These are phyloP conservation scores for Angomonas deanei DNA, from an alignment of 208 protist genomes.

Conservation along the genomic window DNA sequence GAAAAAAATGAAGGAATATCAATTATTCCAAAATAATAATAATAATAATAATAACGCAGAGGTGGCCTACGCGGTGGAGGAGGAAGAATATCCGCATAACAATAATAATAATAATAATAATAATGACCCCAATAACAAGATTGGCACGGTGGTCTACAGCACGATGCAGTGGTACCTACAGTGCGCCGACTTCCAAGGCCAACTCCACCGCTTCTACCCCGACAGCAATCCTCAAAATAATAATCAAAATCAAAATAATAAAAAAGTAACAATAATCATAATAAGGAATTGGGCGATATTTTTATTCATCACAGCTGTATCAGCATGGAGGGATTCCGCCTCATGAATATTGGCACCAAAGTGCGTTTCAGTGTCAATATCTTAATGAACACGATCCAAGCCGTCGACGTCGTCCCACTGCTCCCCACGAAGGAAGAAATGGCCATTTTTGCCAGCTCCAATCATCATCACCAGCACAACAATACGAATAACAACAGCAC, in stretches of 20 bases:
- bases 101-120: background rate
- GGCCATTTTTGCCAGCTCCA: background rate
- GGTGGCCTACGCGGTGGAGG: background rate
- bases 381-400: conserved; percentile 50
- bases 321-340: conserved; percentile 18
- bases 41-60: background rate
- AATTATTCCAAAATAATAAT: background rate
- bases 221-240: background rate
- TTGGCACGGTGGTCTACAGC: conserved; percentile 24
- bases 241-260: background rate
- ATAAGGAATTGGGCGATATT: conserved; percentile 20
- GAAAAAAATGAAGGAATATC: background rate
- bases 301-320: conserved; percentile 35
- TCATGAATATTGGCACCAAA: conserved; percentile 11
- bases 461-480: conserved; percentile 1
- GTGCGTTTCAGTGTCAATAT: conserved; percentile 35
- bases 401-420: conserved; percentile 43
- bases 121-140: conserved; percentile 22
- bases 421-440: conserved; percentile 7
- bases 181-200: background rate
- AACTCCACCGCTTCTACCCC: background rate
- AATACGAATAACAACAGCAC: background rate
- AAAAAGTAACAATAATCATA: background rate
- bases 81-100: background rate
- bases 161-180: conserved; percentile 43